Base-by-base conservation (phyloP, 2,329 filamentous ascomycete genomes). In the Penicillium olsonii region DNA sequence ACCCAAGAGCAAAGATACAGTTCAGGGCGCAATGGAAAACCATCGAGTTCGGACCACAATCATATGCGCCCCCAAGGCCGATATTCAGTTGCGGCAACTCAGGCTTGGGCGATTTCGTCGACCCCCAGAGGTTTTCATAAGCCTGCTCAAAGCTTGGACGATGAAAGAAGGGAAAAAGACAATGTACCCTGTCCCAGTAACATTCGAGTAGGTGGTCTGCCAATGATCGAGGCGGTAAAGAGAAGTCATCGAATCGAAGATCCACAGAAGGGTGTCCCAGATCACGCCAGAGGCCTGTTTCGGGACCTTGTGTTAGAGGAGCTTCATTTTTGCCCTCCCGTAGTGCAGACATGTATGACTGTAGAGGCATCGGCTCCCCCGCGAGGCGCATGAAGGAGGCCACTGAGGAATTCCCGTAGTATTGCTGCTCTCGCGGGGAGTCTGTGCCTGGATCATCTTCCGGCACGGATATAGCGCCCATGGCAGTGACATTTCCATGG, bases 121-220 rank as follows among this genome's bases (percentile, higher is more conserved):
- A 55, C 7, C 53, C 50, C 73, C 73, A 77, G 0, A 78, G 56
- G 27, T 63, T 69, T 26, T 69, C 57, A 39, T 76, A 76, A 1
- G 70, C 71, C 15, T 55, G 52, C 44, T 73, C 60, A 40, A 78
- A 78, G n/a, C 66, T 67, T 0, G 65, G 63, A 4, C 69, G 64
- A 56, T 77, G 68, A 43, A 78, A 71, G 47, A 76, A 72, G 0
- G 76, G 75, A 43, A 76, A 77, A 9, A 77, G 60, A 53, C 68
- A 74, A 50, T 71, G 71, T 1, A 77, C 61, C 8, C 65, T 56
- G 12, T 71, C 57, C 53, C 68, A 76, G 44, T 71, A 78, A 14
- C 65, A 63, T 4, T 66, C 53, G 3, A 77, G 34, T 1, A 77
- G 61, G 31, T 74, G 68, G 52, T 78, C 74, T 29, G 72, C 72